These are phyloP conservation scores for Phytopythium vexans DNA, from an alignment of 352 stramenopile species.

Conservation along the genomic window DNA sequence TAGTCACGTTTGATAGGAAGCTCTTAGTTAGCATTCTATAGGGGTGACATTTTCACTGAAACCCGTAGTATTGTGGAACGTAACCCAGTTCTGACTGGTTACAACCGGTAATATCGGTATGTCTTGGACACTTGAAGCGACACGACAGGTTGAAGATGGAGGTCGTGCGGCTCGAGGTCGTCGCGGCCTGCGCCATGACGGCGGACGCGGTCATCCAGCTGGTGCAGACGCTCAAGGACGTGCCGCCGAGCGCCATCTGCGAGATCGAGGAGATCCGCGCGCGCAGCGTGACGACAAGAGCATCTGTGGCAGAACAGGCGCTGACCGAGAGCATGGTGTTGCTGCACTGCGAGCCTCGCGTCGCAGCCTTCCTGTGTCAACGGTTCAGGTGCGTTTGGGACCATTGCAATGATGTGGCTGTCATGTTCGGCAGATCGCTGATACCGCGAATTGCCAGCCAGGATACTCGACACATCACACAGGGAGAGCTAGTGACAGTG, in stretches of 20 bases:
- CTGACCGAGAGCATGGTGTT: constrained; percentile 13
- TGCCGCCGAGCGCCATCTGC: constrained; percentile 43
- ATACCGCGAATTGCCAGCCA: constrained; percentile 10
- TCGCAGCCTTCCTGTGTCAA: constrained; percentile 59
- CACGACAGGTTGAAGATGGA: constrained; percentile 18
- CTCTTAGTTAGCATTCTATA: no score
- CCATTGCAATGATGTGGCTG: not conserved
- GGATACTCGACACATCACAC: constrained; percentile 32
- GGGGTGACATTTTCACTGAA: no score
- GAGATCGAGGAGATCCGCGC: constrained; percentile 44
- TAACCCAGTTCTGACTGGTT: no score
- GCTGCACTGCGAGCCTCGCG: constrained; percentile 37
- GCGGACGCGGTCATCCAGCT: constrained; percentile 31
- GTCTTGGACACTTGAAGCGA: no score
- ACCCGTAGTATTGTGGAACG: no score
- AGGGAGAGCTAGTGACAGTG: constrained; percentile 53
- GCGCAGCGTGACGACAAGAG: not conserved
- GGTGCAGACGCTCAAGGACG: constrained; percentile 41
- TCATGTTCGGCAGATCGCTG: not conserved
- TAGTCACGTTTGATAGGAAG: no score
- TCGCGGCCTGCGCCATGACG: constrained; percentile 24
- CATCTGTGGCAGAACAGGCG: not conserved
- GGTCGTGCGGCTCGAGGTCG: constrained; percentile 50
- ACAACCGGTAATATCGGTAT: no score
- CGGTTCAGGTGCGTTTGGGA: constrained; percentile 39